A percentile compares a stretch with the other conserved stretches of the same genome.
Conservation (phyloP, 495 filamentous ascomycete species). For the Trichoderma asperelloides region DNA sequence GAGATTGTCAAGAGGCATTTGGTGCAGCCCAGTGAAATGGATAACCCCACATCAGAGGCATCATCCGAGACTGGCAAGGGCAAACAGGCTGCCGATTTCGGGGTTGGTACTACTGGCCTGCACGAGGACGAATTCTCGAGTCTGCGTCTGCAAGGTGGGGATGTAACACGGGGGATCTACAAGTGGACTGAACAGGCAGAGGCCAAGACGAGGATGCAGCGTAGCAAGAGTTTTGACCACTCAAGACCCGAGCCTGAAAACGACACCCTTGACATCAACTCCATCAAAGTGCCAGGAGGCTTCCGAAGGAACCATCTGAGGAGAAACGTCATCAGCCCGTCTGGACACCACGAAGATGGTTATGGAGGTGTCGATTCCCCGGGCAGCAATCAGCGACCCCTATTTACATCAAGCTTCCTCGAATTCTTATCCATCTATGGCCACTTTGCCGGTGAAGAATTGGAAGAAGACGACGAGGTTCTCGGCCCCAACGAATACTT, state of each 20-base stretch:
- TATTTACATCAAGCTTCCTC: constrained; percentile 84
- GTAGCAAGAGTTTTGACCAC: constrained; percentile 79
- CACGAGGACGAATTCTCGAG: constrained; percentile 83
- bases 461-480: constrained; percentile 91
- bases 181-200: constrained; percentile 82
- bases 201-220: constrained; percentile 47
- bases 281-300: constrained; percentile 85
- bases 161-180: constrained; percentile 90
- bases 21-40: constrained; percentile 52
- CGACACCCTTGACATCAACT: constrained; percentile 70
- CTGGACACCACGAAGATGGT: constrained; percentile 32
- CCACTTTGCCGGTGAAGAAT: constrained; percentile 92
- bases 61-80: constrained; percentile 25
- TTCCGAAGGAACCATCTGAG: constrained; percentile 85
- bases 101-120: constrained; percentile 25
- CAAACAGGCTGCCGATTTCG: constrained; percentile 37
- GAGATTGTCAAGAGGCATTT: constrained; percentile 76
- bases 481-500: constrained; percentile 80
- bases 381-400: constrained; percentile 40
- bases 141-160: constrained; percentile 81
- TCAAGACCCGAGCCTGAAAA: constrained; percentile 66
- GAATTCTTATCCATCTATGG: constrained; percentile 93
- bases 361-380: constrained; percentile 25
- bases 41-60: constrained; percentile 20
- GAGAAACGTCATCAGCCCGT: constrained; percentile 52